These are phyloP conservation scores for Marvania coccoides DNA, from an alignment of 139 green algal genomes.

Conservation along the genomic window DNA sequence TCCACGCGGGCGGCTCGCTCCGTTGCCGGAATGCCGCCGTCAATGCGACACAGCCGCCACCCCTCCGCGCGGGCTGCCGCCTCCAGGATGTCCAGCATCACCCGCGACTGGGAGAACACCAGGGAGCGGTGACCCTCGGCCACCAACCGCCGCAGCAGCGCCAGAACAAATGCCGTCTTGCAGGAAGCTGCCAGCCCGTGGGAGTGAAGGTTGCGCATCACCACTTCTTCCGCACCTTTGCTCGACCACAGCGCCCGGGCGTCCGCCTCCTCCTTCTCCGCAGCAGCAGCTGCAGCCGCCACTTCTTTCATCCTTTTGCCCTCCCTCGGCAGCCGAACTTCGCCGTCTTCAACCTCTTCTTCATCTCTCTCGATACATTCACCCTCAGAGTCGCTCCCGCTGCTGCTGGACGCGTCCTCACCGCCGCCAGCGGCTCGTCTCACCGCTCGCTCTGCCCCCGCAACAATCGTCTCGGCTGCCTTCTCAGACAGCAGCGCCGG, in stretches of 20 bases:
- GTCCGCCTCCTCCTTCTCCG: not conserved
- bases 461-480: slow-evolving; percentile 32
- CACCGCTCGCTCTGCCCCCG: not conserved
- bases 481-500: slow-evolving; percentile 71
- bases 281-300: not conserved
- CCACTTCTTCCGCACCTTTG: not conserved
- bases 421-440: not conserved
- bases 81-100: slow-evolving; percentile 88
- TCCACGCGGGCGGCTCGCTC: slow-evolving; percentile 39
- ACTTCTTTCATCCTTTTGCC: not conserved
- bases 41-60: slow-evolving; percentile 66
- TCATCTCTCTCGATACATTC: not conserved
- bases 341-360: not conserved
- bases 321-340: not conserved
- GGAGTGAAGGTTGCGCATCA: slow-evolving; percentile 14
- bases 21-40: slow-evolving; percentile 58
- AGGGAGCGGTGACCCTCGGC: slow-evolving; percentile 72
- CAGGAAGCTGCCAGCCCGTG: slow-evolving; percentile 49
- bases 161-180: slow-evolving; percentile 73
- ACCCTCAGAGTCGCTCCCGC: not conserved
- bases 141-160: slow-evolving; percentile 64
- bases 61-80: slow-evolving; percentile 35
- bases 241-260: slow-evolving; percentile 3
- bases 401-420: not conserved
- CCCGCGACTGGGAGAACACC: slow-evolving; percentile 79